A percentile compares a stretch with the other conserved stretches of the same genome.
Conservation (phyloP, 2,329 filamentous ascomycete species). For the Aureobasidium sp. region DNA sequence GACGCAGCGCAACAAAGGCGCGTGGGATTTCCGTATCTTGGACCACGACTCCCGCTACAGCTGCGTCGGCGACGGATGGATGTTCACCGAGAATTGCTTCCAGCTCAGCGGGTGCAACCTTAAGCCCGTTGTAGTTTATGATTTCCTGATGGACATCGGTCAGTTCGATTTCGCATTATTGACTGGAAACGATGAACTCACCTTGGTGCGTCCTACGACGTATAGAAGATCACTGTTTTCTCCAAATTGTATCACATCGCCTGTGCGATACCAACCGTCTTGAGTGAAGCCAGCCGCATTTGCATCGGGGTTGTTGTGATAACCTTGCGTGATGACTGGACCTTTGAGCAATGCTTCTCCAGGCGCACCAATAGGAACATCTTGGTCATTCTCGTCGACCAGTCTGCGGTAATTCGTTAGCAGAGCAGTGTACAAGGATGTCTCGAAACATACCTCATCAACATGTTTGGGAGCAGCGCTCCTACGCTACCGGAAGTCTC, state of each 20-base stretch:
- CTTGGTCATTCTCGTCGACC: constrained; percentile 37
- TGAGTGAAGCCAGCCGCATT: constrained; percentile 20
- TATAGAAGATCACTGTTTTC: constrained; percentile 17
- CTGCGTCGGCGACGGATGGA: constrained; percentile 24
- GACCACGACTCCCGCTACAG: constrained; percentile 21
- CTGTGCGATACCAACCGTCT: constrained; percentile 23
- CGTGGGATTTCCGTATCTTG: constrained; percentile 20
- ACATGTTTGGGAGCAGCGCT: constrained; percentile 32
- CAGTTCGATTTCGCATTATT: neutral
- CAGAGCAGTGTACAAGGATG: no score
- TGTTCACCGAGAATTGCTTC: constrained; percentile 25
- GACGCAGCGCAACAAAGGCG: constrained; percentile 19
- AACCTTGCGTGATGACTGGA: constrained; percentile 34
- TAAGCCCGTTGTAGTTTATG: constrained; percentile 23
- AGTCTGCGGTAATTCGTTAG: constrained; percentile 22
- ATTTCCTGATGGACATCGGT: neutral
- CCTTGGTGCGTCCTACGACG: constrained; percentile 30
- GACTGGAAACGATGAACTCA: constrained; percentile 66
- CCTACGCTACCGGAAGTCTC: constrained; percentile 33
- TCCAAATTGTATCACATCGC: constrained; percentile 35
- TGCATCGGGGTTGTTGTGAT: constrained; percentile 28
- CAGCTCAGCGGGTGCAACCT: constrained; percentile 29
- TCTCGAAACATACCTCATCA: neutral
- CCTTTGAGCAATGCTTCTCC: constrained; percentile 39
- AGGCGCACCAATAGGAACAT: constrained; percentile 33